Conservation (phyloP, 2,329 filamentous ascomycete genomes). For the Neonectria magnoliae region DNA sequence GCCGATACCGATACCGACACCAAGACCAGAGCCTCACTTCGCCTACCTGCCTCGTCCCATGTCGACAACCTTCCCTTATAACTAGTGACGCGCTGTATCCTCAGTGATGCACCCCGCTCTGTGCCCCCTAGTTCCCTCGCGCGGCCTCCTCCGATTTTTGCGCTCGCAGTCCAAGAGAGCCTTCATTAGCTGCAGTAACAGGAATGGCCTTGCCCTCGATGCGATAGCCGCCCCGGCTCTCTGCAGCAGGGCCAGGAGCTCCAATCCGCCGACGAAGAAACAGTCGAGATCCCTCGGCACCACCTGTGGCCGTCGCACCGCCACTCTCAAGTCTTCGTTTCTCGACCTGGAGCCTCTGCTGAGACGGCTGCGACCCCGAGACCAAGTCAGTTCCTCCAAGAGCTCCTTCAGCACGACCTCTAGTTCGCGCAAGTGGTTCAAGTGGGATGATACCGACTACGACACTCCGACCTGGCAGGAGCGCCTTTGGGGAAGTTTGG, state of each 20-base stretch:
- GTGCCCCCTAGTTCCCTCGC: slow-evolving; percentile 60
- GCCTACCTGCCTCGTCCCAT: slow-evolving; percentile 15
- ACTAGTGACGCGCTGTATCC: slow-evolving; percentile 19
- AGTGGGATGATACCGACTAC: slow-evolving; percentile 30
- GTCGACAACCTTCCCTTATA: slow-evolving; percentile 31
- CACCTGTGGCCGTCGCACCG: slow-evolving; percentile 26
- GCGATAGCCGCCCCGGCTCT: slow-evolving; percentile 23
- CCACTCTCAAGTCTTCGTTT: slow-evolving; percentile 45
- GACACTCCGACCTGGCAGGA: slow-evolving; percentile 57
- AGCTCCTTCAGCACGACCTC: slow-evolving; percentile 46
- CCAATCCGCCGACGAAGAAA: slow-evolving; percentile 19
- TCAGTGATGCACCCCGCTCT: slow-evolving; percentile 57
- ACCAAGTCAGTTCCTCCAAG: slow-evolving; percentile 22
- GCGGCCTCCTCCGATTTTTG: slow-evolving; percentile 75
- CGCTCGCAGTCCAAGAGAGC: slow-evolving; percentile 73
- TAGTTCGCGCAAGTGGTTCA: slow-evolving; percentile 33
- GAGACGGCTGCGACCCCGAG: slow-evolving; percentile 23
- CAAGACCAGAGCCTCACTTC: slow-evolving; percentile 2
- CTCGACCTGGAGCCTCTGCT: slow-evolving; percentile 39
- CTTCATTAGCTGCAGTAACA: slow-evolving; percentile 60
- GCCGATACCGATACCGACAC: slow-evolving; percentile 14
- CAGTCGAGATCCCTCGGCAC: slow-evolving; percentile 24
- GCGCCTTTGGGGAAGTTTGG: slow-evolving; percentile 56
- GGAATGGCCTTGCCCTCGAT: slow-evolving; percentile 45
- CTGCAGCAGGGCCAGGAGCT: slow-evolving; percentile 35